phyloP scores from a whole-genome alignment of 805 yeast species.

The Wickerhamia fluorescens region DNA sequence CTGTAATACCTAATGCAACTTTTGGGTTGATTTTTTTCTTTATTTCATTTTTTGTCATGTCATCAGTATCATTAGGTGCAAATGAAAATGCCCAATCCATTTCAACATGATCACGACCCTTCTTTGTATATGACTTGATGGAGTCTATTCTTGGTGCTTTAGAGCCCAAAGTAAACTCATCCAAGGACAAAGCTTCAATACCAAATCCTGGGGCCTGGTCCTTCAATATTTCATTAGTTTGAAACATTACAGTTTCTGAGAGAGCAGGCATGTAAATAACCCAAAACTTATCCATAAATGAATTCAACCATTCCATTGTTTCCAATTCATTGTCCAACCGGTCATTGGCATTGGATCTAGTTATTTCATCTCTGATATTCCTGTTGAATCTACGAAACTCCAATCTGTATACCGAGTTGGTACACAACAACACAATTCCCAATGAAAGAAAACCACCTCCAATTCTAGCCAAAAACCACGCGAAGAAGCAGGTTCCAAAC shows the following conservation, averaged over 20 bases:
- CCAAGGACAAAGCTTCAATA: conserved; percentile 64
- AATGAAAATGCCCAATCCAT: conserved; percentile 83
- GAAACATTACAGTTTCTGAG: conserved; percentile 64
- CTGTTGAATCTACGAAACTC: conserved; percentile 74
- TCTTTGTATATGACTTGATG: conserved; percentile 65
- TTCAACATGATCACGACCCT: conserved; percentile 61
- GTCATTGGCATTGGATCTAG: conserved; percentile 56
- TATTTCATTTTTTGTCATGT: conserved; percentile 73
- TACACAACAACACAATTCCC: conserved; percentile 49
- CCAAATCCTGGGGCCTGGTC: conserved; percentile 80
- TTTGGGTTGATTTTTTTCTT: conserved; percentile 69
- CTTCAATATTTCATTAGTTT: conserved; percentile 60
- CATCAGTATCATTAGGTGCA: conserved; percentile 76
- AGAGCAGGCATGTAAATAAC: conserved; percentile 83
- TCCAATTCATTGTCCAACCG: conserved; percentile 57
- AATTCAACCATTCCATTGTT: conserved; percentile 77
- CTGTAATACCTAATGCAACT: conserved; percentile 71
- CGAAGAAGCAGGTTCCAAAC: conserved; percentile 63
- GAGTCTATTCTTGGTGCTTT: conserved; percentile 72
- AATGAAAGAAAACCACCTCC: conserved; percentile 63
- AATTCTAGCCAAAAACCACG: conserved; percentile 58
- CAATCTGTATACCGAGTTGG: conserved; percentile 61
- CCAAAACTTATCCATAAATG: conserved; percentile 77
- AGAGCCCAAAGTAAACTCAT: conserved; percentile 74
- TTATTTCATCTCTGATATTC: conserved; percentile 69